Evolutionary conservation across 768 basidiomycete species (phyloP).

Genomic region (Tulasnella calospora): DNA sequence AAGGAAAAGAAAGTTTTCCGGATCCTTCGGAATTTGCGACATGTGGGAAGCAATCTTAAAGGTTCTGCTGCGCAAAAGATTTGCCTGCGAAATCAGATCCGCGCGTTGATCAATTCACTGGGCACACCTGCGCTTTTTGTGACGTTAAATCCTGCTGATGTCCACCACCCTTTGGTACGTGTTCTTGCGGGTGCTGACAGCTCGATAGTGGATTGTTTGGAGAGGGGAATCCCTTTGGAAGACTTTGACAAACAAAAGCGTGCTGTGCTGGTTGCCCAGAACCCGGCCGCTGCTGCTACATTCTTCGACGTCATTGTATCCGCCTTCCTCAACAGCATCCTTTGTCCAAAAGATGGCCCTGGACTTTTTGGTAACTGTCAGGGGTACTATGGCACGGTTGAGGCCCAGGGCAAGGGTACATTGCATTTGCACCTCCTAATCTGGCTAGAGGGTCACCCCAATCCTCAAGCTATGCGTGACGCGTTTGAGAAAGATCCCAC

Average conservation of each 20-base stretch:
- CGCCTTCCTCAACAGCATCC: slow-evolving; percentile 33
- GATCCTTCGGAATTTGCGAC: background rate
- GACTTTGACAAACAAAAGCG: slow-evolving; percentile 33
- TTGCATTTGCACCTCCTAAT: slow-evolving; percentile 13
- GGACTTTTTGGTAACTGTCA: slow-evolving; percentile 11
- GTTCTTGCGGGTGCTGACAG: slow-evolving; percentile 40
- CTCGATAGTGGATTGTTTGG: slow-evolving; percentile 37
- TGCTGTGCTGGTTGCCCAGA: slow-evolving; percentile 38
- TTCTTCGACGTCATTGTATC: slow-evolving; percentile 45
- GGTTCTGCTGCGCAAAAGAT: slow-evolving; percentile 37
- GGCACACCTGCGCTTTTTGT: slow-evolving; percentile 44
- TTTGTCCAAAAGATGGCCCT: background rate
- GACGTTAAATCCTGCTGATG: slow-evolving; percentile 46
- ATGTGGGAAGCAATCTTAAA: background rate
- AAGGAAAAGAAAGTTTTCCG: slow-evolving; percentile 15
- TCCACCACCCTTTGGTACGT: slow-evolving; percentile 43
- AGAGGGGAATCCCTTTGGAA: background rate
- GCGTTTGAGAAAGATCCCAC: background rate
- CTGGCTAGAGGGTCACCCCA: slow-evolving; percentile 15
- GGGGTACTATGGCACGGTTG: slow-evolving; percentile 18
- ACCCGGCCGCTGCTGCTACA: slow-evolving; percentile 41
- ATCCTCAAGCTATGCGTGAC: slow-evolving; percentile 13
- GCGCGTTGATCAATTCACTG: slow-evolving; percentile 36
- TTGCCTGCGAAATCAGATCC: slow-evolving; percentile 40
- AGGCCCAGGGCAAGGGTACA: slow-evolving; percentile 18